These are phyloP conservation scores for Dentipellis fragilis DNA, from an alignment of 768 basidiomycete genomes.

Conservation along the genomic window DNA sequence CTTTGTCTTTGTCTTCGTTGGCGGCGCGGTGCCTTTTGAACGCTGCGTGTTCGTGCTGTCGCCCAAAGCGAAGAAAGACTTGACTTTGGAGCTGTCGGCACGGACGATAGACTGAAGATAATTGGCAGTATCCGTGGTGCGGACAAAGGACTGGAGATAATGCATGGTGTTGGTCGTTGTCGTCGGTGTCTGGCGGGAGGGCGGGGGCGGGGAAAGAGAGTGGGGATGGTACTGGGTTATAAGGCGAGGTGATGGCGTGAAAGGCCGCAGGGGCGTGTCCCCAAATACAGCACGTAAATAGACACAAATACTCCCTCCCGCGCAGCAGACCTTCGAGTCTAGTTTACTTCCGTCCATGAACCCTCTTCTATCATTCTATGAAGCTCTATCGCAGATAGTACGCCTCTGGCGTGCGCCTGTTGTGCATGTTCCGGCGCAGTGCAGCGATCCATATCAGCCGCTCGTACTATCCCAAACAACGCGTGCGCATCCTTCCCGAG, in stretches of 20 bases:
- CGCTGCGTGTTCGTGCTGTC: neutral
- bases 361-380: too few species aligned
- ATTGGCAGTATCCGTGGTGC: neutral
- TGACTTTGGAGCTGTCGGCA: neutral
- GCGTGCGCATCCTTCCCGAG: too few species aligned
- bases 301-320: neutral
- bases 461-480: too few species aligned
- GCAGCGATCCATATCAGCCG: too few species aligned
- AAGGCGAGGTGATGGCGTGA: neutral
- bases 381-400: too few species aligned
- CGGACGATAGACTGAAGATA: neutral
- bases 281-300: neutral
- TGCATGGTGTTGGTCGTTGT: neutral
- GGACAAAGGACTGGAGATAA: neutral
- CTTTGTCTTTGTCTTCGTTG: neutral
- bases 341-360: too few species aligned
- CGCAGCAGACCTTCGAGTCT: too few species aligned
- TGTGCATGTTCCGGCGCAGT: too few species aligned
- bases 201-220: neutral
- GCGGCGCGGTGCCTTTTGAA: neutral
- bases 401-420: too few species aligned
- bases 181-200: neutral
- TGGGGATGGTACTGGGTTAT: neutral
- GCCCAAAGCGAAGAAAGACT: neutral
- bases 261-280: neutral